Conservation (phyloP, 495 filamentous ascomycete species). For the Penicilliopsis zonata region DNA sequence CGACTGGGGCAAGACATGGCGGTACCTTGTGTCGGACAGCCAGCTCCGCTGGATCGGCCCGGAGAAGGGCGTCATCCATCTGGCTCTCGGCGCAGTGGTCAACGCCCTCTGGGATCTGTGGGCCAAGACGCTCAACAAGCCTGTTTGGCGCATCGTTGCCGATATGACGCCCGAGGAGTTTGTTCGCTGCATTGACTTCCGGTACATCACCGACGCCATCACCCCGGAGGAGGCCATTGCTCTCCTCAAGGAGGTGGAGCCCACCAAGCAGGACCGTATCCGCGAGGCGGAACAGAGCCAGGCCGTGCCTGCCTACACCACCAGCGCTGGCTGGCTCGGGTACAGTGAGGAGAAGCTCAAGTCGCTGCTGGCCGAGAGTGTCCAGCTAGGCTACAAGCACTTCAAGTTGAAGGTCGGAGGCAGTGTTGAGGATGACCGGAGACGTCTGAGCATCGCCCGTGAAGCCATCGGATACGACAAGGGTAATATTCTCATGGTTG, state of each 20-base stretch:
- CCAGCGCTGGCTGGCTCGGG: slow-evolving; percentile 87
- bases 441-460: slow-evolving; percentile 60
- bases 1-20: slow-evolving; percentile 85
- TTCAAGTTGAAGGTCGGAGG: slow-evolving; percentile 90
- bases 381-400: slow-evolving; percentile 65
- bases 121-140: slow-evolving; percentile 76
- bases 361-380: slow-evolving; percentile 55
- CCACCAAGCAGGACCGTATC: slow-evolving; percentile 53
- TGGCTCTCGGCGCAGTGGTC: slow-evolving; percentile 80
- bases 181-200: slow-evolving; percentile 80
- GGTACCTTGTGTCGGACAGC: slow-evolving; percentile 78
- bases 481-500: slow-evolving; percentile 87
- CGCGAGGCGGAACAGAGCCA: slow-evolving; percentile 54
- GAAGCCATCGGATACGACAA: slow-evolving; percentile 75
- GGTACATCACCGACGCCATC: slow-evolving; percentile 88
- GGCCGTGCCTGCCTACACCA: slow-evolving; percentile 86
- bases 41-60: slow-evolving; percentile 93
- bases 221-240: slow-evolving; percentile 72
- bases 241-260: slow-evolving; percentile 51
- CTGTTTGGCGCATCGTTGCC: slow-evolving; percentile 80
- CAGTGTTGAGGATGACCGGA: slow-evolving; percentile 55
- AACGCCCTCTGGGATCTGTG: slow-evolving; percentile 95
- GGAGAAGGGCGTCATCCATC: slow-evolving; percentile 90
- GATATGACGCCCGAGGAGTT: slow-evolving; percentile 85
- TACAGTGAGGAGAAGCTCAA: slow-evolving; percentile 81